phyloP scores from a whole-genome alignment of 2,329 filamentous ascomycete species.

The Talaromyces verruculosus region DNA sequence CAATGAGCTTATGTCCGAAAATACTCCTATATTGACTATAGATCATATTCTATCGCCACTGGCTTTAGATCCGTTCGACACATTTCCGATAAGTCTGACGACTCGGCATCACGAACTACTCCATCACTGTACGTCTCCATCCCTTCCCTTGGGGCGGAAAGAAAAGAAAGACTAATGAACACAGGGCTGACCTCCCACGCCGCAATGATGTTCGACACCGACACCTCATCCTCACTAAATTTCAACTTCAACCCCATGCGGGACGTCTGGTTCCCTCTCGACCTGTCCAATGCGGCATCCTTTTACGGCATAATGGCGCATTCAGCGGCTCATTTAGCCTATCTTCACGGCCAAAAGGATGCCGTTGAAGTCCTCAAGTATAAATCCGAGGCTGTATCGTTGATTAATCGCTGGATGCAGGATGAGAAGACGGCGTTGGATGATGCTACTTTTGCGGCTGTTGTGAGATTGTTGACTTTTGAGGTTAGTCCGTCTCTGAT shows the following conservation, averaged over 20 bases:
- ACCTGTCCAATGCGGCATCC: slow-evolving; percentile 21
- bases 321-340: slow-evolving; percentile 19
- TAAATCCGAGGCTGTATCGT: slow-evolving; percentile 18
- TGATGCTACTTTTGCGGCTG: slow-evolving; percentile 20
- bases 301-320: slow-evolving; percentile 22
- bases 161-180: neutral
- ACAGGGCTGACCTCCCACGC: slow-evolving; percentile 19
- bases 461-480: slow-evolving; percentile 20
- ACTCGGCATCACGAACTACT: slow-evolving; percentile 17
- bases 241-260: slow-evolving; percentile 20
- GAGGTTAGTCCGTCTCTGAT: neutral
- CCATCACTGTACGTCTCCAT: slow-evolving; percentile 18
- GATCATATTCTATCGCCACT: slow-evolving; percentile 10
- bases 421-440: slow-evolving; percentile 13
- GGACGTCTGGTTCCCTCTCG: slow-evolving; percentile 21
- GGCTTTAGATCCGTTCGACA: slow-evolving; percentile 18
- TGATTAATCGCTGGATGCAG: slow-evolving; percentile 21
- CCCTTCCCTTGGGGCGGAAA: neutral
- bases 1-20: neutral
- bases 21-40: neutral
- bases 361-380: slow-evolving; percentile 17
- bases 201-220: slow-evolving; percentile 20
- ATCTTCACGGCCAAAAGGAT: slow-evolving; percentile 15
- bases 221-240: neutral
- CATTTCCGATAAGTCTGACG: slow-evolving; percentile 18